These are phyloP conservation scores for Balamuthia mandrillaris DNA, from an alignment of 208 protist genomes.

Conservation along the genomic window DNA sequence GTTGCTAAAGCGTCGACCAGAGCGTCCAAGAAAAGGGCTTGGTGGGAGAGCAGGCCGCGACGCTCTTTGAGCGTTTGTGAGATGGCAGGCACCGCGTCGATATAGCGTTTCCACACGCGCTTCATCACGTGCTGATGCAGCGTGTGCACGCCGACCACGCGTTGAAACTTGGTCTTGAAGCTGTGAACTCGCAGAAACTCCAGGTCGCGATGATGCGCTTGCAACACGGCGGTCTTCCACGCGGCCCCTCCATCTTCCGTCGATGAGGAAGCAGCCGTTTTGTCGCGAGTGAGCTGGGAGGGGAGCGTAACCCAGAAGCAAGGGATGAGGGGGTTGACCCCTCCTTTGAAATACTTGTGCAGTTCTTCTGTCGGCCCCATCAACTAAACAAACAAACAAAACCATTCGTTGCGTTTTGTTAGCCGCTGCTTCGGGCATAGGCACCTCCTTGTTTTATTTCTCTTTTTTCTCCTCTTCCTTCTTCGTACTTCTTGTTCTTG, in stretches of 20 bases:
- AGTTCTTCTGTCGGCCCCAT: not conserved
- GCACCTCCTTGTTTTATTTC: too few relatives aligned
- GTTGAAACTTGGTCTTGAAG: conserved; percentile 12
- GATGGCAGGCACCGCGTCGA: not conserved
- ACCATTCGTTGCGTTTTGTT: not conserved
- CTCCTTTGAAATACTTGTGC: conserved; percentile 12
- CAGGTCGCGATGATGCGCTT: not conserved
- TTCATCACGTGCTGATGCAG: conserved; percentile 1
- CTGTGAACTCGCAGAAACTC: not conserved
- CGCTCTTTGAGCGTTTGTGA: not conserved
- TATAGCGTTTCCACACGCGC: conserved; percentile 23
- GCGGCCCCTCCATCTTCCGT: not conserved
- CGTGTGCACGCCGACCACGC: not conserved
- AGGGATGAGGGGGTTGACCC: not conserved
- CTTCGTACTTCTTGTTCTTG: too few relatives aligned
- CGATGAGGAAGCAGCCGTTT: not conserved
- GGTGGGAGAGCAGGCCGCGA: not conserved
- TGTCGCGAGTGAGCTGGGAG: not conserved
- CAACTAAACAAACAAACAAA: not conserved
- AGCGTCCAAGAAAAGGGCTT: not conserved
- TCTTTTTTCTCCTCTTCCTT: too few relatives aligned
- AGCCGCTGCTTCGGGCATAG: not conserved
- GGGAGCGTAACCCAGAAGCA: conserved; percentile 31
- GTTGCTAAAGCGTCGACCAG: not conserved
- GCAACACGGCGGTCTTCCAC: conserved; percentile 6